phyloP scores from a whole-genome alignment of 1,284 basidiomycete species.

The Ustilago xerochloae region DNA sequence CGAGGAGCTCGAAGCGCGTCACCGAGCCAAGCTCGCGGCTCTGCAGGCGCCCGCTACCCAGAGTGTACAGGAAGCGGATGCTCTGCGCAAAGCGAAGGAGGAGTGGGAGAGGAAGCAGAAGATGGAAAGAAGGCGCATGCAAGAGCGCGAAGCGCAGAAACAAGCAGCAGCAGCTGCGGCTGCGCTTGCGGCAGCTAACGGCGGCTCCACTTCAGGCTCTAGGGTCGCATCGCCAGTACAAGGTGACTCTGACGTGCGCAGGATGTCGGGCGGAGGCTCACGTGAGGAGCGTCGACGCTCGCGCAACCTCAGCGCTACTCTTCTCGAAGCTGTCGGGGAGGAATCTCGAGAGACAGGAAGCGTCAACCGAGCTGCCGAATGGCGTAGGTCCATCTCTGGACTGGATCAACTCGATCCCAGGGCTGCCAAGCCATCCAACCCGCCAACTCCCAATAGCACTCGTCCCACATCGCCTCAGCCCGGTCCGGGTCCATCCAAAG shows the following conservation, averaged over 20 bases:
- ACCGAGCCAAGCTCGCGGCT: constrained; percentile 49
- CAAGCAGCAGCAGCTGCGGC: constrained; percentile 26
- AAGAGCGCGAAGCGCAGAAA: constrained; percentile 36
- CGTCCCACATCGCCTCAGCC: constrained; percentile 34
- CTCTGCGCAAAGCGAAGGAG: constrained; percentile 39
- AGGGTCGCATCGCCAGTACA: constrained; percentile 22
- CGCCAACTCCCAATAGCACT: constrained; percentile 21
- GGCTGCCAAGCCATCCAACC: constrained; percentile 13
- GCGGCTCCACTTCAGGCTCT: constrained; percentile 16
- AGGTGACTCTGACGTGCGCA: constrained; percentile 7
- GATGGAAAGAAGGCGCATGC: constrained; percentile 41
- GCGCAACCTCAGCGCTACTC: constrained; percentile 32
- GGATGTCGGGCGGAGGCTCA: neutral
- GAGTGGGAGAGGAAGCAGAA: constrained; percentile 50
- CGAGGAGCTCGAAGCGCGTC: constrained; percentile 47
- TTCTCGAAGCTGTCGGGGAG: constrained; percentile 42
- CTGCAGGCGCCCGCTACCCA: constrained; percentile 44
- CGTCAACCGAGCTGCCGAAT: constrained; percentile 31
- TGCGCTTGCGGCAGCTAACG: no score
- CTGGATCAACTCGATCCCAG: constrained; percentile 31
- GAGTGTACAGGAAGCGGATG: constrained; percentile 45
- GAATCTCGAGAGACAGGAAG: constrained; percentile 14
- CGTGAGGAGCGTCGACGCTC: constrained; percentile 42
- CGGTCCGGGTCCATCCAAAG: neutral
- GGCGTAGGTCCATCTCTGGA: constrained; percentile 43